Percentiles rank a stretch among this genome's conserved stretches.
Conservation (phyloP, 2,329 filamentous ascomycete species). For the Colletotrichum eremochloae region DNA sequence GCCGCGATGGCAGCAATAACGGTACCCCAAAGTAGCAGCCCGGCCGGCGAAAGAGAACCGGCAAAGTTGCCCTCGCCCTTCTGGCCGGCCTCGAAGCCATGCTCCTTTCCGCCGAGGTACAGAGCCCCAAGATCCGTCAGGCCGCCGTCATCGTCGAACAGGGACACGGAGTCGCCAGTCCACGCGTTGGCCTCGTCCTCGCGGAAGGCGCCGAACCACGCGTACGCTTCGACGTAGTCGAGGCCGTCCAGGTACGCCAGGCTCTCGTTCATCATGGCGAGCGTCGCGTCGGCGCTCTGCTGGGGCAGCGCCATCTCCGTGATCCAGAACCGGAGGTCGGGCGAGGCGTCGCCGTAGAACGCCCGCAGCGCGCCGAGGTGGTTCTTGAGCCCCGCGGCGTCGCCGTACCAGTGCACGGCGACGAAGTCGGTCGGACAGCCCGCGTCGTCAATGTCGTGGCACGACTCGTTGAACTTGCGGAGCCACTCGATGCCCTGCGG, state of each 20-base stretch:
- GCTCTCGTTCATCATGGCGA: constrained; percentile 57
- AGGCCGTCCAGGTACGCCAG: constrained; percentile 52
- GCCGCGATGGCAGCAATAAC: neutral
- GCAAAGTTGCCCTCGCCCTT: constrained; percentile 30
- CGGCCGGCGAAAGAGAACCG: constrained; percentile 1
- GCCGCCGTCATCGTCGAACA: constrained; percentile 54
- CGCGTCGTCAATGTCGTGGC: constrained; percentile 53
- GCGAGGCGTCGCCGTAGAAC: constrained; percentile 51
- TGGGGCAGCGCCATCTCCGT: constrained; percentile 57
- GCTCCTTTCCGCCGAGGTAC: constrained; percentile 55
- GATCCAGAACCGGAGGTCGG: constrained; percentile 52
- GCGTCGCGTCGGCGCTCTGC: constrained; percentile 49
- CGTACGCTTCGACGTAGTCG: constrained; percentile 54
- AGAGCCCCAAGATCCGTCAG: constrained; percentile 55
- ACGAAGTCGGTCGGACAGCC: constrained; percentile 58
- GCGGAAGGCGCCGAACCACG: constrained; percentile 58
- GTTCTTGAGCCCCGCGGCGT: constrained; percentile 51
- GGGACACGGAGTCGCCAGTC: constrained; percentile 54
- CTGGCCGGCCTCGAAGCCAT: constrained; percentile 53
- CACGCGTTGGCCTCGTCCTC: constrained; percentile 54
- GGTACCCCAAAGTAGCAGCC: neutral
- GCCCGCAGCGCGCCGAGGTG: constrained; percentile 53
- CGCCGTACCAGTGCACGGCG: constrained; percentile 58
- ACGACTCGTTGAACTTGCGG: constrained; percentile 55
- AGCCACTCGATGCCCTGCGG: constrained; percentile 55